phyloP scores from a whole-genome alignment of 2,329 filamentous ascomycete genomes.

The Aureobasidium sp. region DNA sequence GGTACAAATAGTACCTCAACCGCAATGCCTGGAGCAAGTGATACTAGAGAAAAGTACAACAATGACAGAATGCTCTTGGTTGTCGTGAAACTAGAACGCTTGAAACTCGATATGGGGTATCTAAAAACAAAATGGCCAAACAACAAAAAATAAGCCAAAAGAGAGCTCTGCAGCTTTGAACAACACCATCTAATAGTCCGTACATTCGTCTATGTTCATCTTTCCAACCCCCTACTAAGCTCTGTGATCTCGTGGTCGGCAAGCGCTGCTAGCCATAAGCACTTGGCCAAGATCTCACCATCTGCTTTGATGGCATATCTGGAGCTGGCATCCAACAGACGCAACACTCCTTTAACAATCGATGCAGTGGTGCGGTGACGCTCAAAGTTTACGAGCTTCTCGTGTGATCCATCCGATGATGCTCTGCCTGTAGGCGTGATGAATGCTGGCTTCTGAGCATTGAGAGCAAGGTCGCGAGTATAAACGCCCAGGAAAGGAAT shows the following conservation, averaged over 20 bases:
- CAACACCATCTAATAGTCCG: neutral
- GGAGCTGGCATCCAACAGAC: conserved; percentile 70
- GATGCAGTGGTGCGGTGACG: conserved; percentile 65
- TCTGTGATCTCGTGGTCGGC: conserved; percentile 60
- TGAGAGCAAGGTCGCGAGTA: conserved; percentile 75
- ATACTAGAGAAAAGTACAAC: too few species aligned
- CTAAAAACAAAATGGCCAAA: neutral
- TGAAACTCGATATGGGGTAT: neutral
- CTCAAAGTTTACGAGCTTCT: conserved; percentile 75
- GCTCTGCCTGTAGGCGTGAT: conserved; percentile 40
- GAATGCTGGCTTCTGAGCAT: conserved; percentile 67
- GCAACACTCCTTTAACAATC: conserved; percentile 69
- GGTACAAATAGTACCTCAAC: too few species aligned
- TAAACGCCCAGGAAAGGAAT: conserved; percentile 78
- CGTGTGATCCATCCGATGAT: conserved; percentile 30
- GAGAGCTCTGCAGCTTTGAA: neutral
- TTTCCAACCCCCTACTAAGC: conserved; percentile 23
- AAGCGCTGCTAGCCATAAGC: conserved; percentile 76
- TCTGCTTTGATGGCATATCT: conserved; percentile 66
- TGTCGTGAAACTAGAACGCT: neutral
- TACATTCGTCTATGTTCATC: neutral
- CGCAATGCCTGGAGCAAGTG: too few species aligned
- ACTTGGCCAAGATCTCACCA: conserved; percentile 68
- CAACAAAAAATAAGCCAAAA: neutral
- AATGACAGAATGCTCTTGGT: too few species aligned